Evolutionary conservation across 225 moss, liverwort and hornwort genomes (phyloP), one percentile per base, ranked within the genome.

Genomic region (Pleurozium schreberi): DNA sequence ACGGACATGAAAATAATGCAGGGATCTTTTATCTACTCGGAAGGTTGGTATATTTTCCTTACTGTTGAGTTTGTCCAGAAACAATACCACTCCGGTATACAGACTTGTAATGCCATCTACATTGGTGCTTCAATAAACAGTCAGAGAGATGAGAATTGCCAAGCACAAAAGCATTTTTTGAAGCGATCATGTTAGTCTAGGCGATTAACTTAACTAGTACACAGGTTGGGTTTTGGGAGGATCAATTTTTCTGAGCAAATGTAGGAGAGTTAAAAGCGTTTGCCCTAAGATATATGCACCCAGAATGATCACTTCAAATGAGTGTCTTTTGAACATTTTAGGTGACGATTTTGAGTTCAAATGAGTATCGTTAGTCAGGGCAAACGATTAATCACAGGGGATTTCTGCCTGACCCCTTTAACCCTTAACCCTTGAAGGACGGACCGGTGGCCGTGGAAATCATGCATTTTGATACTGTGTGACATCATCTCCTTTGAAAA

Each of bases 1-100:
- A 91, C 69, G 62, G 88, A 84, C 70, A 61, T 79, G 86, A 69
- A 83, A 90, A 63, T 89, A 87, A 89, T 84, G 14, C 82, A 65
- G 82, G 80, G 57, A 87, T 62, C 42, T 75, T 61, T 59, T 81
- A 69, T 87, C 80, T 87, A 50, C 81, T 89, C 58, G 42, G 25
- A 78, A 84, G 68, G 27, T 69, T 81, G 38, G 81, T 84, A 50
- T 76, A 60, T 57, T 50, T 81, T 67, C 36, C 38, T 27, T 9
- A 60, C 42, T 45, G 27, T 63, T 43, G 81, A 81, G 75, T 84
- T 89, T 77, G 47, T 76, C 52, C 22, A 57, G 77, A 77, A 47
- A 45, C 22, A 53, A 15, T 62, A 62, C 62, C 33, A 59, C n/a
- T 40, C 52, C 13, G 31, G 74, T 34, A 53, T 61, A 2, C 42